Evolutionary conservation across 176 grass and related monocot species (phyloP).

Genomic region (Elymus sibiricus): DNA sequence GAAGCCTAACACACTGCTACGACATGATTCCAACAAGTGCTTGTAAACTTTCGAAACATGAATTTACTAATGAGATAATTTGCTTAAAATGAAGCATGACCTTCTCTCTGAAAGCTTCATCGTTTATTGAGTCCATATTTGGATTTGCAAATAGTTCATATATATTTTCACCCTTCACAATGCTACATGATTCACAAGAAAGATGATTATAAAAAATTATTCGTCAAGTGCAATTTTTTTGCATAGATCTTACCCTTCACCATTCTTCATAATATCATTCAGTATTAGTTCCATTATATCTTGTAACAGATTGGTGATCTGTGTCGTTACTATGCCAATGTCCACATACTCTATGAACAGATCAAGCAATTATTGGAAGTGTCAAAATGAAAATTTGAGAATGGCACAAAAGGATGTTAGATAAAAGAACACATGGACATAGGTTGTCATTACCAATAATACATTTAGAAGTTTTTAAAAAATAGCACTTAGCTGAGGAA

Average conservation of each 20-base stretch:
- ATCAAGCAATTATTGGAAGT: neutral
- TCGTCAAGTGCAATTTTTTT: neutral
- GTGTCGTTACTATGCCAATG: conserved; percentile 42
- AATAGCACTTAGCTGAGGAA: conserved; percentile 68
- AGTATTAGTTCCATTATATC: conserved; percentile 94
- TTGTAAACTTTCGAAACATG: conserved; percentile 8
- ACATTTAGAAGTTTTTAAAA: conserved; percentile 67
- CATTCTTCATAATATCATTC: conserved; percentile 71
- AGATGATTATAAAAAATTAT: neutral
- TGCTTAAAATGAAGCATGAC: conserved; percentile 31
- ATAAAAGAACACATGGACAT: no score
- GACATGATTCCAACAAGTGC: neutral
- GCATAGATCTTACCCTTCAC: conserved; percentile 43
- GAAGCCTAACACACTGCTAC: conserved; percentile 76
- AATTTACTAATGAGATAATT: conserved; percentile 21
- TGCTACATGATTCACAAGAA: conserved; percentile 10
- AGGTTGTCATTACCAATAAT: conserved; percentile 50
- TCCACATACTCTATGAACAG: conserved; percentile 33
- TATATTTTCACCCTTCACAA: conserved; percentile 24
- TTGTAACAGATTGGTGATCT: conserved; percentile 80
- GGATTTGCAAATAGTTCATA: conserved; percentile 51
- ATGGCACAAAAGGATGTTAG: neutral
- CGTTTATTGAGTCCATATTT: conserved; percentile 40
- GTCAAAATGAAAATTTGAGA: neutral
- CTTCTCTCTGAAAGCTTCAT: conserved; percentile 55